Evolutionary conservation across 179 eudicot species (phyloP).

Genomic region (Nepenthes alata): DNA sequence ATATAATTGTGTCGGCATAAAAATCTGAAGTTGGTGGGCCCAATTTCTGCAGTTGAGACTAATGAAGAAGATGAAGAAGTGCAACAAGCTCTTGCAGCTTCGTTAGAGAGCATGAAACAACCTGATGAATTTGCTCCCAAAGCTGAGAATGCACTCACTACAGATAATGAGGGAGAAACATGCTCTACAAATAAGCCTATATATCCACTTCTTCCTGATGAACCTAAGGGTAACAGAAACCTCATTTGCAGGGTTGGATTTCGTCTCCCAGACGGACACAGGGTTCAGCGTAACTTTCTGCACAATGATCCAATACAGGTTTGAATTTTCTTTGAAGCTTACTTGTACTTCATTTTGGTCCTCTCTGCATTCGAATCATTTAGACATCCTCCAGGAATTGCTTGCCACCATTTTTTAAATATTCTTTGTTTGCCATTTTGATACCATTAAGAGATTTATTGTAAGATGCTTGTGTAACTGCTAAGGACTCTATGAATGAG

Average conservation of each 20-base stretch:
- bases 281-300: conserved; percentile 79
- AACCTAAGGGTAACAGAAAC: conserved; percentile 61
- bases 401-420: no score
- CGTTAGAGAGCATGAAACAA: conserved; percentile 51
- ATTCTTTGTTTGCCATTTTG: no score
- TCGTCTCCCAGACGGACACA: conserved; percentile 94
- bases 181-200: conserved; percentile 23
- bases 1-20: background rate
- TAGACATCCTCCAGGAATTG: no score
- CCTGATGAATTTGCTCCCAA: conserved; percentile 17
- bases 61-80: conserved; percentile 65
- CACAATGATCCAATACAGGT: conserved; percentile 83
- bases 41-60: conserved; percentile 15
- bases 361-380: background rate
- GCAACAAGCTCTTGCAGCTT: conserved; percentile 69
- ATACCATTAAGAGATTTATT: no score
- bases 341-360: background rate
- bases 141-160: conserved; percentile 18
- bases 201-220: conserved; percentile 79
- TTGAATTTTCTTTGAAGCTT: background rate
- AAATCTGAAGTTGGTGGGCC: background rate
- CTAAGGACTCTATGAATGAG: no score
- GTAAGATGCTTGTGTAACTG: no score
- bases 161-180: conserved; percentile 23
- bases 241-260: conserved; percentile 81